Base-by-base conservation (phyloP, 1,284 basidiomycete species). In the Apiotrichum montevideense region DNA sequence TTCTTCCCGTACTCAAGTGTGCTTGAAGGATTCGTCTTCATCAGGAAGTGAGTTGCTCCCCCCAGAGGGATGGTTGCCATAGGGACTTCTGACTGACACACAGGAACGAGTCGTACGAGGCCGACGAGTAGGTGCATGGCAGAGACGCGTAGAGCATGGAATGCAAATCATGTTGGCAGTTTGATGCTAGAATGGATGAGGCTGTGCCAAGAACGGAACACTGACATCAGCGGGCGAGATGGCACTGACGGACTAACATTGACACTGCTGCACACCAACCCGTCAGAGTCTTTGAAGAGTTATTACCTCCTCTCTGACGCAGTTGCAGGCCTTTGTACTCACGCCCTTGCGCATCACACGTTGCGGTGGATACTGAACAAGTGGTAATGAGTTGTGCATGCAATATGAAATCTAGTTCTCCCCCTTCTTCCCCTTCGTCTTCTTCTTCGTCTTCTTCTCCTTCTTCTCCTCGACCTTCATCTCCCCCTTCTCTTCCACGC, bases 1-100 rank as follows among this genome's bases (percentile, higher is more conserved):
- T 98, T 83, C 76, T 89, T 98, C 69, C 87, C 92, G 8, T 99
- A 89, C 74, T 83, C 86, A 49, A 85, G 86, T 66, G 88, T 92
- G 40, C 80, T 96, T 52, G 94, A 97, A 76, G 90, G 92, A 59
- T 87, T 95, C 67, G 87, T 93, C 43, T 86, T 93, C 54, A 73
- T 94, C 68, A 84, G 85, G 78, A 92, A 92, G 65, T 76, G 77
- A 61, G 75, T 75, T 21, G 21, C 21, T 21, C 21, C 21, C 21
- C 21, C 21, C 21, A 21, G 21, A 21, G 21, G 21, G 72, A 63
- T 66, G 37, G 37, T 7, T 39, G 37, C 13, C 13, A 13, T 39
- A 39, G 37, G 21, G 21, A 21, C 21, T 21, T 21, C 21, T 6
- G 41, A 42, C n/a, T 14, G 11, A 15, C 21, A 21, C 11, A 32